These are phyloP conservation scores for Mallotus japonicus DNA, from an alignment of 441 rosid species.

Conservation along the genomic window DNA sequence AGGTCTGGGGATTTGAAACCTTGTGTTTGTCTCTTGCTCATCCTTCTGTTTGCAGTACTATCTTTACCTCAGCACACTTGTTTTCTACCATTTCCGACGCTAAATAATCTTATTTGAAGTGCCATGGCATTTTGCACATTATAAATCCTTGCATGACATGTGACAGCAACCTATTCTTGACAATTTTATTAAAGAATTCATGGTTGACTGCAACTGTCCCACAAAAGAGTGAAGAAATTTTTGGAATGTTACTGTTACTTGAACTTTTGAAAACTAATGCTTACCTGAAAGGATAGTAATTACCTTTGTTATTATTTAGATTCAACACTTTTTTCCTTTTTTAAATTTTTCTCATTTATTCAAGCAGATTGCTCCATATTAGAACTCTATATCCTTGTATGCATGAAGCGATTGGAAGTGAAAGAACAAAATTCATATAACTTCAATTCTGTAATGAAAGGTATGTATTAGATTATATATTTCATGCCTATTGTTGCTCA, in stretches of 20 bases:
- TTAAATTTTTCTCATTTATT: slow-evolving; percentile 14
- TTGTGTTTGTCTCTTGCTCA: not conserved
- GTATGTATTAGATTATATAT: slow-evolving; percentile 32
- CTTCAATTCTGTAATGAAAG: slow-evolving; percentile 87
- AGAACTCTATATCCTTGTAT: slow-evolving; percentile 86
- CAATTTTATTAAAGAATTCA: not conserved
- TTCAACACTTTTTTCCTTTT: not conserved
- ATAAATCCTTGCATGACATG: not conserved
- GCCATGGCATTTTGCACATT: not conserved
- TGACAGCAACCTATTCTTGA: not conserved
- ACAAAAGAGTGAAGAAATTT: not conserved
- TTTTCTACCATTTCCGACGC: no score
- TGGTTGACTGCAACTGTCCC: not conserved
- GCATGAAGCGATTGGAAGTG: slow-evolving; percentile 84
- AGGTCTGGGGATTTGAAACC: slow-evolving; percentile 42
- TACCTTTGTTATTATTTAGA: not conserved
- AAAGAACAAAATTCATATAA: slow-evolving; percentile 85
- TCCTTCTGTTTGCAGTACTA: not conserved
- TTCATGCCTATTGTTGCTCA: not conserved
- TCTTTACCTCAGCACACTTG: not conserved
- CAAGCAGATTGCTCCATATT: slow-evolving; percentile 82
- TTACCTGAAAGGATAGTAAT: slow-evolving; percentile 8
- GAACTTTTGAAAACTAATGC: not conserved
- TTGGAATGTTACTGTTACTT: not conserved
- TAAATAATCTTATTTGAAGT: not conserved